phyloP scores from a whole-genome alignment of 73 alveolate species.

The Uronychia setigera region DNA sequence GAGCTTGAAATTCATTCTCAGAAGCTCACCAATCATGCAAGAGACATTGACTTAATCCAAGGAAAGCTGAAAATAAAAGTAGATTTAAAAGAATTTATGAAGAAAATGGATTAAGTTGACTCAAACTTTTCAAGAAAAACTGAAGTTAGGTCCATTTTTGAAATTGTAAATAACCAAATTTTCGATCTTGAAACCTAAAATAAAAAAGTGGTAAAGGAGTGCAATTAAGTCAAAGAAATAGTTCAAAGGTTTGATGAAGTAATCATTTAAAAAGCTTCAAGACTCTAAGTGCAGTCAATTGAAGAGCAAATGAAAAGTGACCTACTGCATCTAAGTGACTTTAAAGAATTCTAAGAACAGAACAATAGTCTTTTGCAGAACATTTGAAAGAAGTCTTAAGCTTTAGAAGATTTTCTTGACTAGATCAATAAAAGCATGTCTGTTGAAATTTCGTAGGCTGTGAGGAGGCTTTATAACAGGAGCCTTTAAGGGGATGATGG shows the following conservation, averaged over 20 bases:
- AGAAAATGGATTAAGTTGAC: neutral
- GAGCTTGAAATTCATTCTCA: neutral
- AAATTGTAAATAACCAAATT: neutral
- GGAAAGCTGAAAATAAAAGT: neutral
- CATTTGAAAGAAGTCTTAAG: neutral
- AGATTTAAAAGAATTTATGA: neutral
- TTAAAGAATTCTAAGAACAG: neutral
- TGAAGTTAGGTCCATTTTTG: neutral
- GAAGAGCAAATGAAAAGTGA: neutral
- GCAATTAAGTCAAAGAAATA: too few species aligned
- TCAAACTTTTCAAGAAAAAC: neutral
- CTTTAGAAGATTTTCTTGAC: neutral
- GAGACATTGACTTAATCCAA: neutral
- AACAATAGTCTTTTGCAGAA: too few species aligned
- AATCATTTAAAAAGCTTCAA: neutral
- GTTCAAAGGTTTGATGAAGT: neutral
- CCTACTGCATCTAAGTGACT: neutral
- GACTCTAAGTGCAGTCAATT: neutral
- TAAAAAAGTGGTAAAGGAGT: neutral
- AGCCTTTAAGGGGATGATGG: neutral
- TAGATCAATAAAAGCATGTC: neutral
- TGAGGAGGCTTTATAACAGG: neutral
- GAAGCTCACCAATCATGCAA: neutral
- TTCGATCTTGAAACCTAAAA: neutral
- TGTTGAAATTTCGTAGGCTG: neutral